These are phyloP conservation scores for Russula ochroleuca DNA, from an alignment of 768 basidiomycete species.

Conservation along the genomic window DNA sequence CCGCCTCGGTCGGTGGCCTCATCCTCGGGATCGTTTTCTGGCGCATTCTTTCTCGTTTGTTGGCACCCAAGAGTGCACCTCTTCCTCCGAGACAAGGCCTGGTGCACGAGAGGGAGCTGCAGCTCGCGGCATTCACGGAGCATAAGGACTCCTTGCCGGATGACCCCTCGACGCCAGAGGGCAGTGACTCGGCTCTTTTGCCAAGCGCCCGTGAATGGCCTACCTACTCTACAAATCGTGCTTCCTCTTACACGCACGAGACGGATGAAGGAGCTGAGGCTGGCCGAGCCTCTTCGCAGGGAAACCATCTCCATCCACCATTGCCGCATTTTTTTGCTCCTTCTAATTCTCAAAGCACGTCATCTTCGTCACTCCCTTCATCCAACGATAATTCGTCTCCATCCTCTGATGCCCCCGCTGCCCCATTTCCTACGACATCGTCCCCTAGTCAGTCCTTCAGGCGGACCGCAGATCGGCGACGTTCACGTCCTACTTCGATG, in stretches of 20 bases:
- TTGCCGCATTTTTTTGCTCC: constrained; percentile 2
- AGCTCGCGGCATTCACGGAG: constrained; percentile 41
- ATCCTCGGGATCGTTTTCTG: constrained; percentile 38
- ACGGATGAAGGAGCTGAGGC: constrained; percentile 6
- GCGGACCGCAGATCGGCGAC: not conserved
- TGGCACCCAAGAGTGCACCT: constrained; percentile 39
- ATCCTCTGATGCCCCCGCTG: not conserved
- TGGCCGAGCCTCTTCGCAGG: not conserved
- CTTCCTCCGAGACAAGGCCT: constrained; percentile 64
- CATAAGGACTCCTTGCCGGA: constrained; percentile 30
- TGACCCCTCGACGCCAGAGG: constrained; percentile 28
- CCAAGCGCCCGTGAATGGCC: constrained; percentile 23
- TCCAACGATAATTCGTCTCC: constrained; percentile 5
- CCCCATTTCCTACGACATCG: not conserved
- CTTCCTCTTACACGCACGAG: constrained; percentile 26
- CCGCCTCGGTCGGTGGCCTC: constrained; percentile 41
- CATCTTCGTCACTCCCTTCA: constrained; percentile 15
- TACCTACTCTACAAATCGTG: constrained; percentile 9
- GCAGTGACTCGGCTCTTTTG: constrained; percentile 38
- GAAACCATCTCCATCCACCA: constrained; percentile 5
- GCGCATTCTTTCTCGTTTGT: constrained; percentile 38
- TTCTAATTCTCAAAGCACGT: not conserved
- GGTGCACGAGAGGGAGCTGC: constrained; percentile 54
- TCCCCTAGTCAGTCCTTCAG: not conserved
- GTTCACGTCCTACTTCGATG: constrained; percentile 8